A percentile compares a stretch with the other conserved stretches of the same genome.
These are phyloP conservation scores for Lecanosticta acicola DNA, from an alignment of 2,329 filamentous ascomycete genomes.

Conservation along the genomic window DNA sequence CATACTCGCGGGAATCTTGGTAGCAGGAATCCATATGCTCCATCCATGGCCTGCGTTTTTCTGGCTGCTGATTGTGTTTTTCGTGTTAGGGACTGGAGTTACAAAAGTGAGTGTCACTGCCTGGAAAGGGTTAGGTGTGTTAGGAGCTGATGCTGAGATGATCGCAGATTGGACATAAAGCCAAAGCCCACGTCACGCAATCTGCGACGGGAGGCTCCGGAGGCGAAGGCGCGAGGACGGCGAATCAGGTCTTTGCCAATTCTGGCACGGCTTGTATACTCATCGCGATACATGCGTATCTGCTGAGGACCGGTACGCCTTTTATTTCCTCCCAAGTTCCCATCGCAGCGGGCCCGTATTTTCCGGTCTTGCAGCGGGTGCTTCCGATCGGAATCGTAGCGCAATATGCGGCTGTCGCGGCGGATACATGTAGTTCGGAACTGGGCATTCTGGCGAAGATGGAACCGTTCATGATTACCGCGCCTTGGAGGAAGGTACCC, in stretches of 20 bases:
- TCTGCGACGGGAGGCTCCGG: constrained; percentile 66
- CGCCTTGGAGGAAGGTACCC: constrained; percentile 71
- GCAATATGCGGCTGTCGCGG: constrained; percentile 78
- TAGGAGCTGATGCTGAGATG: not conserved
- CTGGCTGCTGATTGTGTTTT: constrained; percentile 74
- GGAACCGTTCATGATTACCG: constrained; percentile 79
- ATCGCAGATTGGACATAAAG: constrained; percentile 70
- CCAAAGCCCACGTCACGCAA: constrained; percentile 77
- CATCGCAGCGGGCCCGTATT: constrained; percentile 36
- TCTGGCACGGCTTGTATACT: constrained; percentile 69
- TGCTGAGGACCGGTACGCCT: constrained; percentile 31
- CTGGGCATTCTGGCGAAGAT: constrained; percentile 79
- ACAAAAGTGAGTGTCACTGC: constrained; percentile 59
- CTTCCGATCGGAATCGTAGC: constrained; percentile 46
- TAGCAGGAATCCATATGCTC: constrained; percentile 74
- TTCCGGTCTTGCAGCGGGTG: constrained; percentile 34
- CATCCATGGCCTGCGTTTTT: constrained; percentile 96
- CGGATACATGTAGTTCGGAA: constrained; percentile 93
- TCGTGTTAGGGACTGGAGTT: constrained; percentile 73
- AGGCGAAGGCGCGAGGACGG: constrained; percentile 75
- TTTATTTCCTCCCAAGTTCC: constrained; percentile 30
- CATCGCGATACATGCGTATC: constrained; percentile 47
- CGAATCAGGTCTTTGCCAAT: constrained; percentile 87
- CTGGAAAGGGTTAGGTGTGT: not conserved
- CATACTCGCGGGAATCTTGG: constrained; percentile 64